phyloP scores from a whole-genome alignment of 805 yeast genomes.

The Cyberlindnera amylophila region DNA sequence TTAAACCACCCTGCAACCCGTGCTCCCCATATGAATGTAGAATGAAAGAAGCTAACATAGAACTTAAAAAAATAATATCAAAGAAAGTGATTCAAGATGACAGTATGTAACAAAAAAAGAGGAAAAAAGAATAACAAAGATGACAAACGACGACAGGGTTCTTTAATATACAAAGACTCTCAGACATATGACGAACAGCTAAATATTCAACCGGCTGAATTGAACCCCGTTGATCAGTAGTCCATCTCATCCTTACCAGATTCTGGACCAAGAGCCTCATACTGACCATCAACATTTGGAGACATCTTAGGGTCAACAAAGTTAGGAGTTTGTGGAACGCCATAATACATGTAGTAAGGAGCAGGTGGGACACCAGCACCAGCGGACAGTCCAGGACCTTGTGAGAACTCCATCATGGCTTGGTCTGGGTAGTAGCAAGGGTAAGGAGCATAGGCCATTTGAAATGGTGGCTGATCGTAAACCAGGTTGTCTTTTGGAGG shows the following conservation, averaged over 20 bases:
- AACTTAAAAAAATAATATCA: too few relatives aligned
- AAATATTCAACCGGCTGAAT: neutral
- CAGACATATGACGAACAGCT: too few relatives aligned
- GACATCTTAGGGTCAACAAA: constrained; percentile 11
- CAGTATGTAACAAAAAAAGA: neutral
- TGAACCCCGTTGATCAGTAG: constrained; percentile 1
- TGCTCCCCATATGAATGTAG: neutral
- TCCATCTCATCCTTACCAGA: constrained; percentile 5
- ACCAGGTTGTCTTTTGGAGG: constrained; percentile 27
- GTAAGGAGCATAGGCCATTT: constrained; percentile 21
- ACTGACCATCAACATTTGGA: constrained; percentile 2
- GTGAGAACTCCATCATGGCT: constrained; percentile 20
- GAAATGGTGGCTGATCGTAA: constrained; percentile 25
- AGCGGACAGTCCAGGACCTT: constrained; percentile 13
- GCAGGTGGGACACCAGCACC: constrained; percentile 22
- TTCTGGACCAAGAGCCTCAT: neutral
- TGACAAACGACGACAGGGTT: neutral
- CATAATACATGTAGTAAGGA: constrained; percentile 30
- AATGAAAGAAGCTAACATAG: neutral
- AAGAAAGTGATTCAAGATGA: too few relatives aligned
- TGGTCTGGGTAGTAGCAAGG: constrained; percentile 26
- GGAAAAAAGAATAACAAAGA: neutral
- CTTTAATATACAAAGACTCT: neutral
- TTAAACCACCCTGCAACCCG: too few relatives aligned
- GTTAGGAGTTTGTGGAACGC: constrained; percentile 23